Evolutionary conservation across 208 protist genomes (phyloP).

Genomic region (Leishmania martiniquensis): DNA sequence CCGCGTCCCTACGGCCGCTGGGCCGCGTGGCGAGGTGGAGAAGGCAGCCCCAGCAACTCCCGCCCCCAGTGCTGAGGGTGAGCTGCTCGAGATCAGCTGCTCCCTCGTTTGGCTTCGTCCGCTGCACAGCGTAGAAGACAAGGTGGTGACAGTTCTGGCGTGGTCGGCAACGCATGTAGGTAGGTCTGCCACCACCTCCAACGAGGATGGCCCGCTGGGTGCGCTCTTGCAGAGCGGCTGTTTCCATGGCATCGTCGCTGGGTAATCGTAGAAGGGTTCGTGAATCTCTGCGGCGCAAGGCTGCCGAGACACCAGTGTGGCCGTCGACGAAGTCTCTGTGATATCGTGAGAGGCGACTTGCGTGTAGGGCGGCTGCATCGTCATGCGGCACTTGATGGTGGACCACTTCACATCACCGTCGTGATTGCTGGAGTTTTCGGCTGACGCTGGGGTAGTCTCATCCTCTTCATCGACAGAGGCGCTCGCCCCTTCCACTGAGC

Average conservation of each 20-base stretch:
- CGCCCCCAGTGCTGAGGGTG: neutral
- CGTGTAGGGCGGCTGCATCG: slow-evolving; percentile 5
- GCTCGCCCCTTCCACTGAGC: neutral
- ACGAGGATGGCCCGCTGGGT: too few relatives aligned
- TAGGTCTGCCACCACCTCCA: neutral
- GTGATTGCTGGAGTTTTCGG: slow-evolving; percentile 10
- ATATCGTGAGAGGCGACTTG: neutral
- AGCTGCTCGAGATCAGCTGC: neutral
- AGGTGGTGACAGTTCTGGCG: neutral
- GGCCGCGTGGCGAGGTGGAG: slow-evolving; percentile 1
- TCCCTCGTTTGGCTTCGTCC: neutral
- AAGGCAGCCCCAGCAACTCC: neutral
- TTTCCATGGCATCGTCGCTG: neutral
- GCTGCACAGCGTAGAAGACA: neutral
- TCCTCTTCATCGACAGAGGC: neutral
- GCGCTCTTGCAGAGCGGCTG: neutral
- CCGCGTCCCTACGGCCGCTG: slow-evolving; percentile 18
- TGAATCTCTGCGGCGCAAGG: neutral
- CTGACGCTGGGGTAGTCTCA: neutral
- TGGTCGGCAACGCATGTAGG: neutral
- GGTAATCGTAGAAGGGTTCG: slow-evolving; percentile 7
- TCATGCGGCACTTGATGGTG: neutral
- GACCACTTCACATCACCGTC: neutral
- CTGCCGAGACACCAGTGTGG: neutral
- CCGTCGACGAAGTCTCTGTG: neutral